phyloP scores from a whole-genome alignment of 2,329 filamentous ascomycete species.

The Phoma herbarum region DNA sequence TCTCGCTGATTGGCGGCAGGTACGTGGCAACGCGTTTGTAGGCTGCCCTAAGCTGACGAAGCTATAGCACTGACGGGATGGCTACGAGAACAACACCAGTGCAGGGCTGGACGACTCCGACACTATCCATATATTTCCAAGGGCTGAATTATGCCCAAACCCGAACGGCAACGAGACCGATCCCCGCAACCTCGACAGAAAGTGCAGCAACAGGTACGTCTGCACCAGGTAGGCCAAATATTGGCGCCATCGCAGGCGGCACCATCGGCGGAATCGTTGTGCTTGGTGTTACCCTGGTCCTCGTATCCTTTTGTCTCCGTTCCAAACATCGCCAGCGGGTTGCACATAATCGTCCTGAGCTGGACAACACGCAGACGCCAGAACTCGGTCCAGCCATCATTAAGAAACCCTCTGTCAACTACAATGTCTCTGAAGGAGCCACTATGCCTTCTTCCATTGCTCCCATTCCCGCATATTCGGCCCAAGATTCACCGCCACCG shows the following conservation, averaged over 20 bases:
- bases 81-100: neutral
- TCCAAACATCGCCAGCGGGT: neutral
- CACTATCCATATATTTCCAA: too few relatives aligned
- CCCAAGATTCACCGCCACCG: neutral
- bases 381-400: neutral
- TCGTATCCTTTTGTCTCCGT: neutral
- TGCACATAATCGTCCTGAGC: too few relatives aligned
- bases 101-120: neutral
- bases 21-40: neutral
- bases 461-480: neutral
- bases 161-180: too few relatives aligned
- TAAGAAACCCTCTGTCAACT: too few relatives aligned
- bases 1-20: conserved; percentile 2
- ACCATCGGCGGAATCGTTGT: neutral
- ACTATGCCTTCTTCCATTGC: neutral
- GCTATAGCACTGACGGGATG: neutral
- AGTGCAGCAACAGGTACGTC: too few relatives aligned
- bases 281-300: neutral
- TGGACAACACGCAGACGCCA: neutral
- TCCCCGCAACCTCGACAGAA: too few relatives aligned
- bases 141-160: too few relatives aligned
- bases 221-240: neutral
- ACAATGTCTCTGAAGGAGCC: neutral
- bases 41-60: neutral
- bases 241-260: neutral